Evolutionary conservation across 768 basidiomycete species (phyloP).

Genomic region (Kwoniella mangroviensis): DNA sequence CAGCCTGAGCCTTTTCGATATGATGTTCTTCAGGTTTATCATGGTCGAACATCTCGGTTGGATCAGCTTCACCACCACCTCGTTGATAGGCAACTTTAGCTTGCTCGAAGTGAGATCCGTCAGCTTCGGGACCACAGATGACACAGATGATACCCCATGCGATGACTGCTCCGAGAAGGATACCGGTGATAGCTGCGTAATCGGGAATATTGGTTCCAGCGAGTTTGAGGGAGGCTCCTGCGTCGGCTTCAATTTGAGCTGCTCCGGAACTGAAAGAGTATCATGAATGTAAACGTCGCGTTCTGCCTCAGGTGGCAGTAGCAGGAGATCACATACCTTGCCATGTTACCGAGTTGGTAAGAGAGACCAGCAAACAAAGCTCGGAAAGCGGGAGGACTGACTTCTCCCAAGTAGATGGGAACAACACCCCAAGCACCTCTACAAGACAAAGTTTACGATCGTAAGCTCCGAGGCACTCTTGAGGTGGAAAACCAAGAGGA

Average conservation of each 20-base stretch:
- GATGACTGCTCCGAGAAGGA: conserved; percentile 81
- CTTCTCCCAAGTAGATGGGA: conserved; percentile 78
- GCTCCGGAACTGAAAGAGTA: conserved; percentile 70
- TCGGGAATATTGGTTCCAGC: conserved; percentile 63
- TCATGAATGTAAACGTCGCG: too few species aligned
- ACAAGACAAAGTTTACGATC: too few species aligned
- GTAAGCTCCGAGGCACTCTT: too few species aligned
- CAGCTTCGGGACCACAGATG: conserved; percentile 79
- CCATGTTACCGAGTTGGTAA: conserved; percentile 71
- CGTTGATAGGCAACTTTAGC: conserved; percentile 78
- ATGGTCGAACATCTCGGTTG: conserved; percentile 58
- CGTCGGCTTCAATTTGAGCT: conserved; percentile 77
- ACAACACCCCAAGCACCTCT: conserved; percentile 84
- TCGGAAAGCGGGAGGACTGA: conserved; percentile 81
- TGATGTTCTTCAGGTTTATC: conserved; percentile 36
- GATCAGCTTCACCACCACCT: conserved; percentile 63
- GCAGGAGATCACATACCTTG: too few species aligned
- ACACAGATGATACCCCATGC: conserved; percentile 77
- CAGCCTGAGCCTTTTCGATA: conserved; percentile 24
- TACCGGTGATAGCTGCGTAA: conserved; percentile 74
- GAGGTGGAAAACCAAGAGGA: too few species aligned
- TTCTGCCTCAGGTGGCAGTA: too few species aligned
- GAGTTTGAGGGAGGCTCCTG: conserved; percentile 65
- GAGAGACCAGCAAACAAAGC: conserved; percentile 84
- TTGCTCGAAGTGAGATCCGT: conserved; percentile 81